Conservation (phyloP, 169 alveolate genomes). For the Amoebophrya sp. region DNA sequence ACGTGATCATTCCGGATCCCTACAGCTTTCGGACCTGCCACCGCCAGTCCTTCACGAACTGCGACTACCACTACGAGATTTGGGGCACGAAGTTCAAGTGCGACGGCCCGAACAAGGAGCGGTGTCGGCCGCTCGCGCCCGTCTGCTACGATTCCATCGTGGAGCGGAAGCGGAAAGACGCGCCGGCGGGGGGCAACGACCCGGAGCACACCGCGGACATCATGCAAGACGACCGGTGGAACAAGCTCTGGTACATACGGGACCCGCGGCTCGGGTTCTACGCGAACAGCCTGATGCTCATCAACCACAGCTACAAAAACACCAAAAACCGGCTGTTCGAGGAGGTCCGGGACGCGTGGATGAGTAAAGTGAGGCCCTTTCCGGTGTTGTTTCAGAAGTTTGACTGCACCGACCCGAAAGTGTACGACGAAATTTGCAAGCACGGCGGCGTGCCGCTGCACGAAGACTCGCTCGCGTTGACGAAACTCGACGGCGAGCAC, state of each 20-base stretch:
- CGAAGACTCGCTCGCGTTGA: too few species aligned
- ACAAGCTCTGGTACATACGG: neutral
- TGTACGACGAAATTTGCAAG: too few species aligned
- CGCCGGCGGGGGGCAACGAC: neutral
- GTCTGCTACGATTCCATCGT: neutral
- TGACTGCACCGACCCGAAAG: too few species aligned
- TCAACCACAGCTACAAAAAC: too few species aligned
- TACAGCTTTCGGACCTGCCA: neutral
- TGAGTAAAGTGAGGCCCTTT: too few species aligned
- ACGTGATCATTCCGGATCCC: neutral
- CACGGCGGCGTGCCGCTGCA: too few species aligned
- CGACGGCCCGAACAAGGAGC: neutral
- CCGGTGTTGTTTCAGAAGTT: too few species aligned
- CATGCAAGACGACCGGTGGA: neutral
- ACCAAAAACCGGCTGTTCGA: too few species aligned
- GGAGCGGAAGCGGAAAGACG: neutral
- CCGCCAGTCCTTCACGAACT: neutral
- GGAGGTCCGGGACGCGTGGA: too few species aligned
- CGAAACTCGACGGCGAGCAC: too few species aligned
- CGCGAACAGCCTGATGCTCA: neutral
- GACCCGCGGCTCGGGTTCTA: constrained; percentile 7
- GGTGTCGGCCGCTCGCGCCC: neutral
- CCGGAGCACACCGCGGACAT: neutral
- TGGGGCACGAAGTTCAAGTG: neutral
- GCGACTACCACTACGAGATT: neutral